phyloP scores from a whole-genome alignment of 768 basidiomycete species.

The Exidia glandulosa region DNA sequence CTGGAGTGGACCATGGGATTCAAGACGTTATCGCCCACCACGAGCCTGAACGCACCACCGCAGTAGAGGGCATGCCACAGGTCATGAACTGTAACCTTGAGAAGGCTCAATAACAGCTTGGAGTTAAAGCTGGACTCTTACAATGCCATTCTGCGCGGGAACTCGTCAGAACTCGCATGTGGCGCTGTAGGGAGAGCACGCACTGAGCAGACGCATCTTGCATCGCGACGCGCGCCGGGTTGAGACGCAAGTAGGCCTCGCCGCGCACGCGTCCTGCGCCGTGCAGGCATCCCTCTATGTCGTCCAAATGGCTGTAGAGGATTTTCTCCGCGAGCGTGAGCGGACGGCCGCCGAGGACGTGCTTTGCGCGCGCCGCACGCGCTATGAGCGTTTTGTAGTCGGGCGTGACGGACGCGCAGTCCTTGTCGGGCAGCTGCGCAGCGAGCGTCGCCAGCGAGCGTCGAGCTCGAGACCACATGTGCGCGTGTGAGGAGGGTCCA shows the following conservation, averaged over 20 bases:
- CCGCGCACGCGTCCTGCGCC: slow-evolving; percentile 65
- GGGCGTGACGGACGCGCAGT: slow-evolving; percentile 69
- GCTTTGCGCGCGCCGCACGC: slow-evolving; percentile 60
- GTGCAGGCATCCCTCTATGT: slow-evolving; percentile 62
- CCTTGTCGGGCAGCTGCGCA: slow-evolving; percentile 35
- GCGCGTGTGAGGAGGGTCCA: neutral
- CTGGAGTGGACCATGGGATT: neutral
- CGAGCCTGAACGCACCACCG: slow-evolving; percentile 38
- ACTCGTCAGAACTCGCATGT: slow-evolving; percentile 6
- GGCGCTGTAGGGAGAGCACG: slow-evolving; percentile 19
- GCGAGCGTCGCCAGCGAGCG: neutral
- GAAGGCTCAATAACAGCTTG: neutral
- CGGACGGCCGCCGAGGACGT: slow-evolving; percentile 58
- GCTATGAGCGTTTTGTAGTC: slow-evolving; percentile 63
- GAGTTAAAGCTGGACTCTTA: slow-evolving; percentile 24
- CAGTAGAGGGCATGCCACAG: slow-evolving; percentile 71
- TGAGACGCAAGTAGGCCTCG: slow-evolving; percentile 80
- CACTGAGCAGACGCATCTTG: slow-evolving; percentile 89
- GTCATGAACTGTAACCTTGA: slow-evolving; percentile 91
- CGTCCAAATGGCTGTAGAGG: slow-evolving; percentile 80
- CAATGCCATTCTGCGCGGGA: slow-evolving; percentile 61
- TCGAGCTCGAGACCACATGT: neutral
- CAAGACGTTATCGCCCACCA: neutral
- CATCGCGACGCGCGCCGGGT: slow-evolving; percentile 93
- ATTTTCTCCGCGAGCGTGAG: slow-evolving; percentile 97